A percentile compares a stretch with the other conserved stretches of the same genome.
Evolutionary conservation across 495 filamentous ascomycete species (phyloP).

Genomic region (Penicillium paxilli): DNA sequence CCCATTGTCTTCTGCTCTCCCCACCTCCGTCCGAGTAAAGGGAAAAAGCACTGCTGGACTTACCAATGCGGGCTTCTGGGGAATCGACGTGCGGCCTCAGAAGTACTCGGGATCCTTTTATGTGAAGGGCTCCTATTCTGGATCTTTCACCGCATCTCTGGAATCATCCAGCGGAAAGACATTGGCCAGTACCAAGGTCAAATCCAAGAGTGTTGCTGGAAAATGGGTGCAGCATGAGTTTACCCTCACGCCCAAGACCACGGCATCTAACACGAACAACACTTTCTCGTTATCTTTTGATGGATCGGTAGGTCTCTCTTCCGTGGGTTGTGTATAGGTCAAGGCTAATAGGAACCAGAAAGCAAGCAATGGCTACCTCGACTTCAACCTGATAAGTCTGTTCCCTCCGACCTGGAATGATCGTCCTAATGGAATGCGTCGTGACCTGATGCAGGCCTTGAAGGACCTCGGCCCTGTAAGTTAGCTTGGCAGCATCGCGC

Average conservation of each 20-base stretch:
- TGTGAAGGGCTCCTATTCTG: conserved; percentile 44
- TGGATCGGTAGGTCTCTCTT: conserved; percentile 28
- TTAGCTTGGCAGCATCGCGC: background rate
- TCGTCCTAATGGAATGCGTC: conserved; percentile 62
- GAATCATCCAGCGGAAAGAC: conserved; percentile 30
- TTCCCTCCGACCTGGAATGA: conserved; percentile 63
- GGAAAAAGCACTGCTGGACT: conserved; percentile 49
- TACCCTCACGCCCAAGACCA: conserved; percentile 32
- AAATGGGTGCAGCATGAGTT: conserved; percentile 37
- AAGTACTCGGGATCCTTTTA: conserved; percentile 61
- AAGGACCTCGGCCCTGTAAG: conserved; percentile 41
- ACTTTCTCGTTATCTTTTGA: conserved; percentile 63
- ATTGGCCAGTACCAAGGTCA: conserved; percentile 28
- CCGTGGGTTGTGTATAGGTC: background rate
- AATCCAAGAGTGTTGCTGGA: conserved; percentile 24
- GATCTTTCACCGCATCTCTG: conserved; percentile 31
- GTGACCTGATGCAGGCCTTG: conserved; percentile 60
- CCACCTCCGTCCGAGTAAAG: conserved; percentile 60
- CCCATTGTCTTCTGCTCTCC: conserved; percentile 61
- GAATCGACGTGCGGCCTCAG: conserved; percentile 55
- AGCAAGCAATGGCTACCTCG: conserved; percentile 49
- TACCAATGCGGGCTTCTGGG: conserved; percentile 62
- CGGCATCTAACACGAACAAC: conserved; percentile 60
- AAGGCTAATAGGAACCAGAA: conserved; percentile 18
- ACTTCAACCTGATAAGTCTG: conserved; percentile 66